Evolutionary conservation across 2,329 filamentous ascomycete species (phyloP).

Genomic region (Didymosphaeria variabile): DNA sequence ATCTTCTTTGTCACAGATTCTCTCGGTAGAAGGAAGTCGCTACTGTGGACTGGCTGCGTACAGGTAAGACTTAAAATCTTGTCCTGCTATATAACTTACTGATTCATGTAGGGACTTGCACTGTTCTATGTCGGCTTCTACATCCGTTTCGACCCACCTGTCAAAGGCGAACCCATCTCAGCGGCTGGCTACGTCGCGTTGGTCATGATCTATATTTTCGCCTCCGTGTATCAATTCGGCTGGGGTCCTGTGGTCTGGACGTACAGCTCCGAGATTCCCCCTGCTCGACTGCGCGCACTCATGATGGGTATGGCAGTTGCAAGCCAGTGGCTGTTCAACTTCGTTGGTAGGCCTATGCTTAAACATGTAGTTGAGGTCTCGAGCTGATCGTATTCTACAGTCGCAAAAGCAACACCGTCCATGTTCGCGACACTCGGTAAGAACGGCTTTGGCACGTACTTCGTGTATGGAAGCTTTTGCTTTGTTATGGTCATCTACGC

Average conservation of each 20-base stretch:
- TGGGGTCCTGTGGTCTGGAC: slow-evolving; percentile 80
- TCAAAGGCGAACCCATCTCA: slow-evolving; percentile 63
- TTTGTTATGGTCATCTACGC: slow-evolving; percentile 71
- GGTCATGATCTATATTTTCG: slow-evolving; percentile 77
- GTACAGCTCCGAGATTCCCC: slow-evolving; percentile 74
- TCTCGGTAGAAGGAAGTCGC: slow-evolving; percentile 68
- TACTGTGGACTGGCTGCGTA: slow-evolving; percentile 65
- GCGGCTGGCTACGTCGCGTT: slow-evolving; percentile 75
- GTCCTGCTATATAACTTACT: slow-evolving; percentile 29
- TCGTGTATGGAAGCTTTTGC: slow-evolving; percentile 74
- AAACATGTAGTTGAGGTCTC: background rate
- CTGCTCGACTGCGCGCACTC: slow-evolving; percentile 69
- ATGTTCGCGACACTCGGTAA: slow-evolving; percentile 68
- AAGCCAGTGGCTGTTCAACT: slow-evolving; percentile 78
- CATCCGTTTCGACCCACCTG: slow-evolving; percentile 68
- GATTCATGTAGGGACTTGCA: slow-evolving; percentile 66
- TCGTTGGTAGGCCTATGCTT: slow-evolving; percentile 57
- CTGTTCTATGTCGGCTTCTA: slow-evolving; percentile 79
- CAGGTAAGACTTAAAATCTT: background rate
- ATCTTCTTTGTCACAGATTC: slow-evolving; percentile 74
- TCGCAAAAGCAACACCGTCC: slow-evolving; percentile 71
- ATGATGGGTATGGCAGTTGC: slow-evolving; percentile 74
- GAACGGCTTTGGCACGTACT: slow-evolving; percentile 67
- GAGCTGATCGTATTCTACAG: background rate
- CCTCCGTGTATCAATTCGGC: slow-evolving; percentile 66